Conservation (phyloP, 164 flowering plant genomes). For the Sextonia rubra region DNA sequence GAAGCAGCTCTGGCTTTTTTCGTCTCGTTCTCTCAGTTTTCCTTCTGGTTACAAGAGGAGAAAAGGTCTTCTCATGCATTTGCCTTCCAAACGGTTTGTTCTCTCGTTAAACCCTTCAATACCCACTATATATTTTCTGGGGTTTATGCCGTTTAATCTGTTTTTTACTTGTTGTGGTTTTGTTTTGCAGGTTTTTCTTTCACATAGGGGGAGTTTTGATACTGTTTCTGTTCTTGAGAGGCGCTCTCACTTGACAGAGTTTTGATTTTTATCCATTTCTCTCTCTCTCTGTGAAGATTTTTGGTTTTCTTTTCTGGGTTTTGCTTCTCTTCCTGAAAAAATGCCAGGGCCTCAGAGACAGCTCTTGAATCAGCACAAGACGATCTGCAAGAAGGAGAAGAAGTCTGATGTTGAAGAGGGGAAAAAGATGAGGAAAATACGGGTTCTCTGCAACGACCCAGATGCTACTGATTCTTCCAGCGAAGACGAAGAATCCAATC, state of each 20-base stretch:
- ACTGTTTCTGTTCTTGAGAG: constrained; percentile 64
- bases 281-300: constrained; percentile 7
- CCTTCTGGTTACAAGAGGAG: constrained; percentile 16
- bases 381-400: constrained; percentile 19
- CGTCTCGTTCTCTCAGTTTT: constrained; percentile 20
- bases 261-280: constrained; percentile 1
- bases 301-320: constrained; percentile 7
- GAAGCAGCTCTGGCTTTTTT: constrained; percentile 47
- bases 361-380: constrained; percentile 17
- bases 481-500: constrained; percentile 30
- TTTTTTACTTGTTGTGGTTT: background rate
- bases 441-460: constrained; percentile 66
- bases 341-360: constrained; percentile 38
- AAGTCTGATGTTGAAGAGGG: constrained; percentile 8
- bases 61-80: constrained; percentile 61
- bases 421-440: constrained; percentile 39
- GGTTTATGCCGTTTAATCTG: constrained; percentile 9
- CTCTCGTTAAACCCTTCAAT: background rate
- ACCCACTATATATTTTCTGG: constrained; percentile 6
- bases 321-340: background rate
- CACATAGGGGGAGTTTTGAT: constrained; percentile 51
- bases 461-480: constrained; percentile 71
- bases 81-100: constrained; percentile 76
- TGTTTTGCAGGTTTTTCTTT: constrained; percentile 76
- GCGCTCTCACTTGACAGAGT: constrained; percentile 43